A percentile compares a stretch with the other conserved stretches of the same genome.
phyloP scores from a whole-genome alignment of 441 rosid species.

The Theobroma grandiflorum region DNA sequence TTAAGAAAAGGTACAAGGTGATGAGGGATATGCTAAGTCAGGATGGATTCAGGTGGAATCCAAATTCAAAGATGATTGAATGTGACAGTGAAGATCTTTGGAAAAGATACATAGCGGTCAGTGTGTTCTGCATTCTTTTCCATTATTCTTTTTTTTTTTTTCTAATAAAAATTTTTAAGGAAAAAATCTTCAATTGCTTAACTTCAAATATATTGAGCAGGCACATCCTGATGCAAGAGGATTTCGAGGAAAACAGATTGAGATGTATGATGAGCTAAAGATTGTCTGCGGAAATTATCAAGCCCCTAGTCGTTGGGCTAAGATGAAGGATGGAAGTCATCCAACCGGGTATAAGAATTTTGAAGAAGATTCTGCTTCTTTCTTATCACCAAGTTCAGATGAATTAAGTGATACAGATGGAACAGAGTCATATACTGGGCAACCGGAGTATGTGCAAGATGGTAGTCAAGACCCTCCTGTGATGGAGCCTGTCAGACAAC shows the following conservation, averaged over 20 bases:
- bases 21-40: slow-evolving; percentile 79
- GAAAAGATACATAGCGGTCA: slow-evolving; percentile 82
- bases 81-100: slow-evolving; percentile 79
- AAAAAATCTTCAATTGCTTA: neutral
- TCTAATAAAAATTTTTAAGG: neutral
- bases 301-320: slow-evolving; percentile 73
- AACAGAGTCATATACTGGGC: slow-evolving; percentile 70
- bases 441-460: slow-evolving; percentile 57
- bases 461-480: slow-evolving; percentile 68
- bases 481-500: slow-evolving; percentile 59
- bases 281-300: slow-evolving; percentile 86
- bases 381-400: slow-evolving; percentile 67
- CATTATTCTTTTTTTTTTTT: neutral
- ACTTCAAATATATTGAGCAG: slow-evolving; percentile 45
- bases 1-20: slow-evolving; percentile 86
- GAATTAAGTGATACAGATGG: slow-evolving; percentile 78
- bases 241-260: slow-evolving; percentile 80
- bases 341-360: slow-evolving; percentile 48
- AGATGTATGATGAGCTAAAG: slow-evolving; percentile 86
- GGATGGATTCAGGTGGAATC: slow-evolving; percentile 85
- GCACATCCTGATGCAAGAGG: slow-evolving; percentile 81
- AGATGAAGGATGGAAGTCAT: slow-evolving; percentile 67
- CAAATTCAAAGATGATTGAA: slow-evolving; percentile 68
- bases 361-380: slow-evolving; percentile 80
- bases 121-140: slow-evolving; percentile 21